These are phyloP conservation scores for Populus deltoides DNA, from an alignment of 345 rosid species.

Conservation along the genomic window DNA sequence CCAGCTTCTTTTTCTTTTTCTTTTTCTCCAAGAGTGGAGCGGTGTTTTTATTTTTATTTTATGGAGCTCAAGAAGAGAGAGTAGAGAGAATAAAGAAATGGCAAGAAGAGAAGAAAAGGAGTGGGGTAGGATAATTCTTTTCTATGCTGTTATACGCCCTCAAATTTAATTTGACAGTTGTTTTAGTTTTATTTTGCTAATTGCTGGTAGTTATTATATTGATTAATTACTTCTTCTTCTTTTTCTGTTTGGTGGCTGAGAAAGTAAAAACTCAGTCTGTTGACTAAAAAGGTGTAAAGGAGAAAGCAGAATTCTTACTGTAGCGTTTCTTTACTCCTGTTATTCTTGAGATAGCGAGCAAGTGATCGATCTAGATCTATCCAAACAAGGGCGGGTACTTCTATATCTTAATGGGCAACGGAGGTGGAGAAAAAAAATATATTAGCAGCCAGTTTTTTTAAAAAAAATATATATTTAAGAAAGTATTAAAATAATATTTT, in stretches of 20 bases:
- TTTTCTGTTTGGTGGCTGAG: background rate
- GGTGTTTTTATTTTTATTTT: background rate
- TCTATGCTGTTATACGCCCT: background rate
- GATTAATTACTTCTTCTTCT: background rate
- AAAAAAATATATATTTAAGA: too few relatives aligned
- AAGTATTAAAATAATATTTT: too few relatives aligned
- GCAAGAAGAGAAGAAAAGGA: background rate
- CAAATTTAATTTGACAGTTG: background rate
- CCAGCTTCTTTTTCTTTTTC: background rate
- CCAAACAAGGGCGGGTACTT: too few relatives aligned
- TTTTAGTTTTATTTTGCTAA: background rate
- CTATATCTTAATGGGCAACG: too few relatives aligned
- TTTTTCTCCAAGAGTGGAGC: background rate
- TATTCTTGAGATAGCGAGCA: too few relatives aligned
- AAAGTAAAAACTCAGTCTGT: background rate
- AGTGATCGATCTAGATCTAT: too few relatives aligned
- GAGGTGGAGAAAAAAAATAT: too few relatives aligned
- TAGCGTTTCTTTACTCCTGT: too few relatives aligned
- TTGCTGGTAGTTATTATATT: background rate
- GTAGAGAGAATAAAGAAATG: background rate
- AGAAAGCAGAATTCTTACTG: background rate
- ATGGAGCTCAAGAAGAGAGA: background rate
- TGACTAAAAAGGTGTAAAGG: background rate
- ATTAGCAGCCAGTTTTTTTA: too few relatives aligned
- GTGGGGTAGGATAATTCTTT: background rate